These are phyloP conservation scores for Polytrichum commune DNA, from an alignment of 225 moss, liverwort and hornwort species.

Conservation along the genomic window DNA sequence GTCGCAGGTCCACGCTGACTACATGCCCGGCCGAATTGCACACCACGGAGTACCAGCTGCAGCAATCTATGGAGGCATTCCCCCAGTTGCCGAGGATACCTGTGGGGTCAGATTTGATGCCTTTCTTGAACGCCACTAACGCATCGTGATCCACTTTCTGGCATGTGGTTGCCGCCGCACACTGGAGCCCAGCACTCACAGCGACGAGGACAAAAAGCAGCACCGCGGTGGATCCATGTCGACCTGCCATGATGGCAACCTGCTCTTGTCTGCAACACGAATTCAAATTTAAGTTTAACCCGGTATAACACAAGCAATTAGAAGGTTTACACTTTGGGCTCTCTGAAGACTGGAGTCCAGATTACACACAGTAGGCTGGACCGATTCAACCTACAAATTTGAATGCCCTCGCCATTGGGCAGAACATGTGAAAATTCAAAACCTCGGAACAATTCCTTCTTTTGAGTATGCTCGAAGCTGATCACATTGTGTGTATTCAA, in stretches of 20 bases:
- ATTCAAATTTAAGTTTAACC: too few relatives aligned
- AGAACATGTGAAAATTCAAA: too few relatives aligned
- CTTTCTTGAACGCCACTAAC: conserved; percentile 32
- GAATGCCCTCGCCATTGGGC: too few relatives aligned
- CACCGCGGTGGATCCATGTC: not conserved
- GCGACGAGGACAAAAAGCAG: conserved; percentile 17
- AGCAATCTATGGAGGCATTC: conserved; percentile 23
- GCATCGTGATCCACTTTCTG: conserved; percentile 14
- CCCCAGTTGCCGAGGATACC: conserved; percentile 27
- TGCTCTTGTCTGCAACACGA: too few relatives aligned
- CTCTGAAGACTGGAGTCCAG: too few relatives aligned
- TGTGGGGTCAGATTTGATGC: conserved; percentile 24
- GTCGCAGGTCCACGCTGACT: conserved; percentile 24
- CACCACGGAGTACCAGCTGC: conserved; percentile 16
- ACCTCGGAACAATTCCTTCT: too few relatives aligned
- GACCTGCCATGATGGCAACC: not conserved
- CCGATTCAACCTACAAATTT: too few relatives aligned
- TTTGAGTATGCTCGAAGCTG: too few relatives aligned
- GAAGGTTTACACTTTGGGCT: too few relatives aligned
- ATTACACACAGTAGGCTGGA: too few relatives aligned
- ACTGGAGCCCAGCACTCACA: conserved; percentile 1
- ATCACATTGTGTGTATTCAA: too few relatives aligned
- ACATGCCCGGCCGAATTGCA: conserved; percentile 29
- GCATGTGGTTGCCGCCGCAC: conserved; percentile 15
- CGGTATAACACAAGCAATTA: too few relatives aligned